Evolutionary conservation across 768 basidiomycete genomes (phyloP).

Genomic region (Asterophora lycoperdoides): DNA sequence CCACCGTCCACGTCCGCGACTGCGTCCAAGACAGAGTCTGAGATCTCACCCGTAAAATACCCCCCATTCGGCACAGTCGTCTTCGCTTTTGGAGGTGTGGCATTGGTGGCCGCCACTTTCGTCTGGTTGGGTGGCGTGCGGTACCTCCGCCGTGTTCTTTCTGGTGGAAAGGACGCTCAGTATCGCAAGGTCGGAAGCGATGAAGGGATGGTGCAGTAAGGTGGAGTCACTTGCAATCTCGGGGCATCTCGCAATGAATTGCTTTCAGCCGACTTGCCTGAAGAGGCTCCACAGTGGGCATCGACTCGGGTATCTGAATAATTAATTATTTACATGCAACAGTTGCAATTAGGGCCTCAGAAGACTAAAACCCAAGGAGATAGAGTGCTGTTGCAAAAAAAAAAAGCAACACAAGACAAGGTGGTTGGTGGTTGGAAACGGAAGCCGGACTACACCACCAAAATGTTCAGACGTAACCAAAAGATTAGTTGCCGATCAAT

Average conservation of each 20-base stretch:
- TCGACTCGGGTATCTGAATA: background rate
- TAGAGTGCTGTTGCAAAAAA: background rate
- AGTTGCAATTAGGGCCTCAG: background rate
- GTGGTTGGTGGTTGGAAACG: constrained; percentile 15
- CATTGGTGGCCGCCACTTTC: constrained; percentile 40
- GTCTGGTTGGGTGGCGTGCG: constrained; percentile 51
- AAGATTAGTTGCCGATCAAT: no score
- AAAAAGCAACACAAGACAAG: background rate
- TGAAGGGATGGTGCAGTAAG: constrained; percentile 52
- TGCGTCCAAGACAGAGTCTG: constrained; percentile 7
- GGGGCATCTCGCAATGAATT: constrained; percentile 5
- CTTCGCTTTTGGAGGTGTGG: constrained; percentile 41
- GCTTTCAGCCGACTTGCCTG: constrained; percentile 25
- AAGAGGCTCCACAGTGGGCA: background rate
- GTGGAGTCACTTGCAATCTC: constrained; percentile 10
- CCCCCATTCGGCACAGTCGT: constrained; percentile 29
- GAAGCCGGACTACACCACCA: constrained; percentile 34
- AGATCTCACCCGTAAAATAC: constrained; percentile 9
- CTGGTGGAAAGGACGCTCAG: constrained; percentile 27
- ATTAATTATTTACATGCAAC: no score
- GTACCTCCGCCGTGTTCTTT: constrained; percentile 38
- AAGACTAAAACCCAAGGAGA: constrained; percentile 1
- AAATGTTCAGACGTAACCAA: no score
- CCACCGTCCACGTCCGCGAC: constrained; percentile 9
- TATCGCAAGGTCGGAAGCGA: constrained; percentile 42